These are phyloP conservation scores for Aspergillus pseudonomiae DNA, from an alignment of 2,329 filamentous ascomycete species.

Conservation along the genomic window DNA sequence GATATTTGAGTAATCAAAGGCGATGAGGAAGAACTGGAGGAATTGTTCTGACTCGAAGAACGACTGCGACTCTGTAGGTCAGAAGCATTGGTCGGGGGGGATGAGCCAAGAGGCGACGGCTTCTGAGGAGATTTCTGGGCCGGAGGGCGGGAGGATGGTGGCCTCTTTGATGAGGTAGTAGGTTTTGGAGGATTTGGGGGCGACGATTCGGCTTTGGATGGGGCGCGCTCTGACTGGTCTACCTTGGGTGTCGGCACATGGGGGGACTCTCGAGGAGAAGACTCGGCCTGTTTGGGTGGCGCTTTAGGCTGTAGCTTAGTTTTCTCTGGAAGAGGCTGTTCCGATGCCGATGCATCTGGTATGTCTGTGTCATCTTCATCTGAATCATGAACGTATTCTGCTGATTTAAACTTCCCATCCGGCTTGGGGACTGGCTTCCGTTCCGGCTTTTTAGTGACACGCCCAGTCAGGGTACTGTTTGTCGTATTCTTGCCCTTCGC, in stretches of 20 bases:
- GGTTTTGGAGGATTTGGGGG: constrained; percentile 30
- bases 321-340: constrained; percentile 22
- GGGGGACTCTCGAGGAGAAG: constrained; percentile 23
- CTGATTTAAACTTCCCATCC: constrained; percentile 55
- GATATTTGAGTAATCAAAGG: constrained; percentile 46
- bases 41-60: constrained; percentile 45
- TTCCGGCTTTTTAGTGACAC: constrained; percentile 50
- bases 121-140: constrained; percentile 59
- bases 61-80: constrained; percentile 54
- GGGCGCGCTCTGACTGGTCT: constrained; percentile 25
- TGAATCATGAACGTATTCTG: constrained; percentile 57
- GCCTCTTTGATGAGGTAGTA: constrained; percentile 39
- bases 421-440: constrained; percentile 40
- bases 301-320: constrained; percentile 24
- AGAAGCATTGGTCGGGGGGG: constrained; percentile 63
- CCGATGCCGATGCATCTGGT: constrained; percentile 31
- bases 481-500: constrained; percentile 53
- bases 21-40: constrained; percentile 51
- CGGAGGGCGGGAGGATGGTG: constrained; percentile 41
- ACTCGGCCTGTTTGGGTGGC: constrained; percentile 21
- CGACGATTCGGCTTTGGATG: constrained; percentile 27
- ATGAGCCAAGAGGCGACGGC: constrained; percentile 63
- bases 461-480: constrained; percentile 50
- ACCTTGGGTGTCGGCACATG: constrained; percentile 30
- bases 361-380: constrained; percentile 52